Evolutionary conservation across 495 filamentous ascomycete genomes (phyloP), one percentile per base, ranked within the genome.

Genomic region (Penicillium canariense): DNA sequence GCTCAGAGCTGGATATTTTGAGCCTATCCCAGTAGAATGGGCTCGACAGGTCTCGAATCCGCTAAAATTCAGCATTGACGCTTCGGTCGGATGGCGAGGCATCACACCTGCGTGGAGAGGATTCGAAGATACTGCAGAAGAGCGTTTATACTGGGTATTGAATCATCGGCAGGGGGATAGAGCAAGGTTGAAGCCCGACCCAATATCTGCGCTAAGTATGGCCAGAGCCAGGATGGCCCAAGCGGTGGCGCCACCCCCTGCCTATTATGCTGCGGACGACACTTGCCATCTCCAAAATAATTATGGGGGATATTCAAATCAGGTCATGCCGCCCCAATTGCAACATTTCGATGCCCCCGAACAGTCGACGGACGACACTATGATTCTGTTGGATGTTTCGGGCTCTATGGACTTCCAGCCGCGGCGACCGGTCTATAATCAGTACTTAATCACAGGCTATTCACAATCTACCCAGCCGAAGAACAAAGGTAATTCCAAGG

Each of bases 31-130:
- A 5, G 69, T 71, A 20, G 66, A 68, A 2, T 79, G 75, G 75
- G 71, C 72, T 20, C 62, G 58, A 20, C 64, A 55, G 18, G 56
- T 51, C 31, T 76, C 73, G 1, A 79, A 75, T 53, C 74, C 74
- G 22, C 59, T 79, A 9, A 75, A 74, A 31, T 77, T 79, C 45
- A 68, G 45, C 25, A 74, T 79, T 45, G 75, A 79, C 42, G 65
- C 74, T 3, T 54, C 68, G 9, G 58, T 62, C 15, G 75, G 76
- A 38, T 79, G 76, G 76, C 61, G 75, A 60, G 76, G 76, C 11
- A 72, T 79, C 23, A 79, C 76, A 3, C 75, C 76, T 0, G 45
- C 65, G 0, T 79, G 76, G 76, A 64, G 76, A 58, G 76, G 76
- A 6, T 79, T 69, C 44, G 72, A 75, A 58, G 68, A 77, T 50